A percentile compares a stretch with the other conserved stretches of the same genome.
These are phyloP conservation scores for Citrus medica DNA, from an alignment of 345 rosid genomes.

Conservation along the genomic window DNA sequence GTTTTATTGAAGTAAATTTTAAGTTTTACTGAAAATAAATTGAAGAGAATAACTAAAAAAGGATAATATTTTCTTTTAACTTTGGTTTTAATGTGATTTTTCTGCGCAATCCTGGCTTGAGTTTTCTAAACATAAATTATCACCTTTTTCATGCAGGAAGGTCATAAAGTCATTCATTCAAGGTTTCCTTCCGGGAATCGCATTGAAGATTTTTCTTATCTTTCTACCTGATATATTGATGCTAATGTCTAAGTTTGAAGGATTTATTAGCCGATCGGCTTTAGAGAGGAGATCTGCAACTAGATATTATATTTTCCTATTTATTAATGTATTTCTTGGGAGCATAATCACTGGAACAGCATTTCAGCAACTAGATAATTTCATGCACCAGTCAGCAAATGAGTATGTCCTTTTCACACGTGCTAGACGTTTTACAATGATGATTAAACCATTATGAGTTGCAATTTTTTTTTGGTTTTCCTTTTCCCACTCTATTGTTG, in stretches of 20 bases:
- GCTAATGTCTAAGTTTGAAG: slow-evolving; percentile 98
- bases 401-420: slow-evolving; percentile 53
- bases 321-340: slow-evolving; percentile 92
- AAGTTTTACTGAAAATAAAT: neutral
- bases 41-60: neutral
- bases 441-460: neutral
- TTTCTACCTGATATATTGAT: slow-evolving; percentile 81
- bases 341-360: slow-evolving; percentile 93
- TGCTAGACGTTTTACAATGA: neutral
- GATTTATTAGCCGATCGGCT: slow-evolving; percentile 60
- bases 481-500: neutral
- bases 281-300: slow-evolving; percentile 86
- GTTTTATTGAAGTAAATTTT: too few species aligned
- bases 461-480: neutral
- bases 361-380: slow-evolving; percentile 80
- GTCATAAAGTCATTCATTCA: slow-evolving; percentile 74
- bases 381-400: slow-evolving; percentile 80
- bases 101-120: neutral
- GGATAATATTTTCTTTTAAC: neutral
- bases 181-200: slow-evolving; percentile 97
- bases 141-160: slow-evolving; percentile 45
- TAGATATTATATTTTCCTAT: slow-evolving; percentile 74
- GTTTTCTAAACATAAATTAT: neutral
- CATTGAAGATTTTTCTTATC: slow-evolving; percentile 81
- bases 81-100: neutral